Conservation (phyloP, 2,329 filamentous ascomycete genomes). For the Pleomassaria siparia region DNA sequence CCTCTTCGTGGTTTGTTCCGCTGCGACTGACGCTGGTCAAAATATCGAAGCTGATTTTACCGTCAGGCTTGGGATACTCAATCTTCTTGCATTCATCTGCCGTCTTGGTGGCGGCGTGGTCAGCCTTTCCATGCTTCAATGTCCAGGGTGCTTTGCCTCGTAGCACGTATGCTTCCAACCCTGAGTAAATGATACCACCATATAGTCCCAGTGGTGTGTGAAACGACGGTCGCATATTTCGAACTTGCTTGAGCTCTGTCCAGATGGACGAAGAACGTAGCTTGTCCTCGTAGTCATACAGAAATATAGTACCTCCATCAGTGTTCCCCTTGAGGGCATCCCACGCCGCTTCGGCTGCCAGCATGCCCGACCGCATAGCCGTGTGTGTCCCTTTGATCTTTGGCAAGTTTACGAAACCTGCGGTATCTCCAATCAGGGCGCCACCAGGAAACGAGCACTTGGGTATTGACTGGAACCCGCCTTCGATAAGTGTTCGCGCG, state of each 20-base stretch:
- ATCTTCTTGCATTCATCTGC: slow-evolving; percentile 85
- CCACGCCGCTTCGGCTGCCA: slow-evolving; percentile 90
- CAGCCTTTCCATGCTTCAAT: slow-evolving; percentile 76
- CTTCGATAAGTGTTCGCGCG: slow-evolving; percentile 87
- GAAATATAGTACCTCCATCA: slow-evolving; percentile 74
- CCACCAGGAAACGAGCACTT: slow-evolving; percentile 96
- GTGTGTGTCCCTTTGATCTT: slow-evolving; percentile 99
- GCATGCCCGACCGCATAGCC: slow-evolving; percentile 95
- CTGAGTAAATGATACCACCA: slow-evolving; percentile 89
- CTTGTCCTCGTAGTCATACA: slow-evolving; percentile 91
- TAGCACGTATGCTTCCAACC: slow-evolving; percentile 84
- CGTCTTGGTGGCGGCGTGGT: slow-evolving; percentile 75
- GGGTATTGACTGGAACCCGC: slow-evolving; percentile 95
- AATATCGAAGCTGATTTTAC: slow-evolving; percentile 93
- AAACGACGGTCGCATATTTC: slow-evolving; percentile 97
- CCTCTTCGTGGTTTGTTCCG: slow-evolving; percentile 97
- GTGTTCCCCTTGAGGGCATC: slow-evolving; percentile 63
- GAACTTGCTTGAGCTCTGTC: slow-evolving; percentile 91
- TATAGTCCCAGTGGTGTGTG: slow-evolving; percentile 83
- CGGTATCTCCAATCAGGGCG: slow-evolving; percentile 92
- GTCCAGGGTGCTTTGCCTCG: slow-evolving; percentile 91
- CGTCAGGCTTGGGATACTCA: slow-evolving; percentile 95
- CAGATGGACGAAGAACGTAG: slow-evolving; percentile 86
- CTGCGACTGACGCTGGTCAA: slow-evolving; percentile 92
- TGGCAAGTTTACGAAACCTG: slow-evolving; percentile 94